Base-by-base conservation (phyloP, 164 flowering plant genomes). In the Umbellularia californica region DNA sequence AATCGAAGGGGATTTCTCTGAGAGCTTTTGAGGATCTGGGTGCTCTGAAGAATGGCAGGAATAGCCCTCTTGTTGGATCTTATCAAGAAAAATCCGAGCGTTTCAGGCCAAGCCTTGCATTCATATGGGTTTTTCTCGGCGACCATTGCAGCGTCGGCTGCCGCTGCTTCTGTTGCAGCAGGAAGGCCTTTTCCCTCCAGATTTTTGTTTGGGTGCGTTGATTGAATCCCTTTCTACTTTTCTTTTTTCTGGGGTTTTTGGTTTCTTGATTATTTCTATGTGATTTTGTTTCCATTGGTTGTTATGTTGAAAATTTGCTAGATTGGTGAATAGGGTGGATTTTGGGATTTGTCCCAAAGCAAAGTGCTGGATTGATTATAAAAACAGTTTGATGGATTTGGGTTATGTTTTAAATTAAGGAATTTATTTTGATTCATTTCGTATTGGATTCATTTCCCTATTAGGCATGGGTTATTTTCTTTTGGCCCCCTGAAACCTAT, bases 181-280 rank as follows among this genome's bases (percentile, higher is more conserved):
- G 79, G 78, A 14, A 72, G 75, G 69, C 83, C 89, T 41, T 80
- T 88, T 33, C 82, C 84, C 28, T 81, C 84, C 62, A 84, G 90
- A 77, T 75, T 83, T 77, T 77, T 90, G 13, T 85, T 90, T 30
- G 88, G 94, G 92, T 89, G 83, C 33, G 63, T 77, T 74, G 55
- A 23, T 71, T 41, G 69, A 75, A 12, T 72, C 4, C 20, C 23
- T 63, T 58, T 20, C 58, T 58, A 9, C 47, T 68, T n/a, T 19
- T 7, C 60, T 14, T 55, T 15, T 52, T 14, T 55, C 7, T 17
- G 17, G 17, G 60, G n/a, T 20, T 55, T 55, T 55, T 55, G 17
- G 20, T 55, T 55, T 55, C 5, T 55, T 55, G 4, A 12, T 24
- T 64, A 27, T 68, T 68, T 68, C 70, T 33, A 27, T 30, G 17